These are phyloP conservation scores for Cercospora beticola DNA, from an alignment of 2,329 filamentous ascomycete species.

Conservation along the genomic window DNA sequence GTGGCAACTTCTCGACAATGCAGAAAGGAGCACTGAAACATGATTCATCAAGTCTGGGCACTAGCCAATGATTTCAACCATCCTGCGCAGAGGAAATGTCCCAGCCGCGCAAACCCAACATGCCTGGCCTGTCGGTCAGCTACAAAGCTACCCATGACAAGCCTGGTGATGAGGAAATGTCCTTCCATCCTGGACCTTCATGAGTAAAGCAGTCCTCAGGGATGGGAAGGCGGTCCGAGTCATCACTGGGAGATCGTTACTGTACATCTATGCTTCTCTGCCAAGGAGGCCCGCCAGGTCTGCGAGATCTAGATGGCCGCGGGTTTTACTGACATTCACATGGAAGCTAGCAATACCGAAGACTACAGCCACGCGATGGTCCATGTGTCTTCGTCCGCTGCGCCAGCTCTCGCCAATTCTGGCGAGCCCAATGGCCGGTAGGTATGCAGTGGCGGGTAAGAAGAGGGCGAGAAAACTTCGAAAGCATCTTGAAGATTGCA, in stretches of 20 bases:
- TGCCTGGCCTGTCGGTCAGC: background rate
- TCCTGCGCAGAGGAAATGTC: background rate
- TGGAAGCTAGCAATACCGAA: background rate
- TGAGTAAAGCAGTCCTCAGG: background rate
- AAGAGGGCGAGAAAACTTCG: background rate
- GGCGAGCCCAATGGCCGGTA: background rate
- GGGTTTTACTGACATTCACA: background rate
- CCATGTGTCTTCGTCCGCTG: background rate
- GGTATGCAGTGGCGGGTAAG: background rate
- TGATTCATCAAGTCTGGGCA: background rate
- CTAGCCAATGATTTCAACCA: background rate
- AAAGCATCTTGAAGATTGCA: background rate
- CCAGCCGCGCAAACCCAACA: background rate
- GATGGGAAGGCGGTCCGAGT: background rate
- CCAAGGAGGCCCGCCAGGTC: background rate
- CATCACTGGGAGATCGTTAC: background rate
- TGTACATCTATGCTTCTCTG: background rate
- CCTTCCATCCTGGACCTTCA: background rate
- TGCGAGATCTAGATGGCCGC: background rate
- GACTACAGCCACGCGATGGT: background rate
- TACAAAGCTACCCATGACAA: background rate
- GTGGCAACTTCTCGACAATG: background rate
- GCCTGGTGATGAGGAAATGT: background rate
- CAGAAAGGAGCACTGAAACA: background rate
- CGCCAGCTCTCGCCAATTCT: background rate